phyloP scores from a whole-genome alignment of 2,329 filamentous ascomycete genomes.

The Aquanectria penicillioides region DNA sequence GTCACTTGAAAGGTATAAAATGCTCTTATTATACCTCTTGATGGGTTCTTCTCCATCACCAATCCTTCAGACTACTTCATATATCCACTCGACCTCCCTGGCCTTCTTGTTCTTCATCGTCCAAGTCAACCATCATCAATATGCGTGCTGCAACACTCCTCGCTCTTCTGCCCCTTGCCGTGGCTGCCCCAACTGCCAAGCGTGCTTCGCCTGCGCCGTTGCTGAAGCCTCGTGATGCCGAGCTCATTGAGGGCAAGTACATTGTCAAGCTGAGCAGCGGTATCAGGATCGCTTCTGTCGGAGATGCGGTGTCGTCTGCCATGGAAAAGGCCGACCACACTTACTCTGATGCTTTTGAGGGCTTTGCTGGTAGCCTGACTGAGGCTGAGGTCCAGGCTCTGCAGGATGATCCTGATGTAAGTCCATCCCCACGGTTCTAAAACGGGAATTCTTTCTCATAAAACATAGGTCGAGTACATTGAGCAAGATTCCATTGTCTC shows the following conservation, averaged over 20 bases:
- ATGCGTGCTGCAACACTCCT: slow-evolving; percentile 48
- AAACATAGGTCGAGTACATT: slow-evolving; percentile 48
- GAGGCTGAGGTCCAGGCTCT: slow-evolving; percentile 40
- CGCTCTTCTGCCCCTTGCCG: slow-evolving; percentile 44
- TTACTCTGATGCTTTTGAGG: slow-evolving; percentile 36
- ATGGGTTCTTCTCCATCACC: not conserved
- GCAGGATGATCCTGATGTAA: slow-evolving; percentile 40
- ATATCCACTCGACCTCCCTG: too few relatives aligned
- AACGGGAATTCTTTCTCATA: not conserved
- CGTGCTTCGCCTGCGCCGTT: slow-evolving; percentile 48
- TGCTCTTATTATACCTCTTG: too few relatives aligned
- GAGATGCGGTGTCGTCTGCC: slow-evolving; percentile 40
- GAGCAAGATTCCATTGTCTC: slow-evolving; percentile 51
- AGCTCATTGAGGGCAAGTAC: slow-evolving; percentile 49
- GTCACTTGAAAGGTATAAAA: too few relatives aligned
- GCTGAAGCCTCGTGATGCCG: slow-evolving; percentile 43
- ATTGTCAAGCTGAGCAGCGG: slow-evolving; percentile 50
- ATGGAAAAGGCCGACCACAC: slow-evolving; percentile 46
- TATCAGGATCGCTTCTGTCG: slow-evolving; percentile 33
- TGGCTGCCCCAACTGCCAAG: slow-evolving; percentile 46
- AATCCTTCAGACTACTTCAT: not conserved
- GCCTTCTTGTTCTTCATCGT: too few relatives aligned
- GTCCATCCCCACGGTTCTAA: not conserved
- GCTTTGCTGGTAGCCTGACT: slow-evolving; percentile 42
- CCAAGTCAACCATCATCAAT: too few relatives aligned